phyloP scores from a whole-genome alignment of 192 early-diverging fungal species.

The Coemansia sp. region DNA sequence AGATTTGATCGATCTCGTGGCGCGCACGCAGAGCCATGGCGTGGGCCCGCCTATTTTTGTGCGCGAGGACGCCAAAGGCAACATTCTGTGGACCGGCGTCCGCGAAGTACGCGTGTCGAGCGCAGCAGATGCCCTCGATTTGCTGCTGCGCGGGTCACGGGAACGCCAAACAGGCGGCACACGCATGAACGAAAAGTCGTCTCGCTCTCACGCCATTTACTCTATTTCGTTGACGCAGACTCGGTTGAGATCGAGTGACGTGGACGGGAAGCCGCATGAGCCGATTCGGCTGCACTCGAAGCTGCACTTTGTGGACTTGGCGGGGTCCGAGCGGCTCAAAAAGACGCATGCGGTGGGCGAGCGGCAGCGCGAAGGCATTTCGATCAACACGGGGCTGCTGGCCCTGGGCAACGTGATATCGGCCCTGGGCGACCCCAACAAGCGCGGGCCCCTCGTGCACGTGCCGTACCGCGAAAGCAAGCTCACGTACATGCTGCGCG shows the following conservation, averaged over 20 bases:
- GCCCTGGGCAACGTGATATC: conserved; percentile 98
- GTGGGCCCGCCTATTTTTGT: conserved; percentile 66
- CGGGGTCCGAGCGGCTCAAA: conserved; percentile 94
- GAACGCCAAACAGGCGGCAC: conserved; percentile 90
- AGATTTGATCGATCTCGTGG: conserved; percentile 88
- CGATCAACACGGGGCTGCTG: conserved; percentile 92
- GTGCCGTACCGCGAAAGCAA: conserved; percentile 98
- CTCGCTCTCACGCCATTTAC: conserved; percentile 97
- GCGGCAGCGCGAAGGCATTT: conserved; percentile 92
- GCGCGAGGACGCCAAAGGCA: conserved; percentile 82
- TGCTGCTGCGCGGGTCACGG: conserved; percentile 67
- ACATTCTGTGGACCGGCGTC: conserved; percentile 83
- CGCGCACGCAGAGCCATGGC: conserved; percentile 56
- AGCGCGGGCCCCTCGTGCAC: conserved; percentile 58
- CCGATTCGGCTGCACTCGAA: conserved; percentile 73
- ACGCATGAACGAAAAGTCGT: conserved; percentile 95
- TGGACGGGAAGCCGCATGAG: conserved; percentile 35
- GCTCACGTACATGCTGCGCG: conserved; percentile 93
- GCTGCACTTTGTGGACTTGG: conserved; percentile 99
- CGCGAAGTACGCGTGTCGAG: conserved; percentile 68
- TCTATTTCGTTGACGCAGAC: conserved; percentile 83
- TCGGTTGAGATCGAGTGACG: conserved; percentile 22
- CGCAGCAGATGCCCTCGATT: conserved; percentile 69
- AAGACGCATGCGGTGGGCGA: conserved; percentile 90
- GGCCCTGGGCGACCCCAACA: conserved; percentile 77